Base-by-base conservation (phyloP, 75 land plant genomes). In the Sequoiadendron giganteum region DNA sequence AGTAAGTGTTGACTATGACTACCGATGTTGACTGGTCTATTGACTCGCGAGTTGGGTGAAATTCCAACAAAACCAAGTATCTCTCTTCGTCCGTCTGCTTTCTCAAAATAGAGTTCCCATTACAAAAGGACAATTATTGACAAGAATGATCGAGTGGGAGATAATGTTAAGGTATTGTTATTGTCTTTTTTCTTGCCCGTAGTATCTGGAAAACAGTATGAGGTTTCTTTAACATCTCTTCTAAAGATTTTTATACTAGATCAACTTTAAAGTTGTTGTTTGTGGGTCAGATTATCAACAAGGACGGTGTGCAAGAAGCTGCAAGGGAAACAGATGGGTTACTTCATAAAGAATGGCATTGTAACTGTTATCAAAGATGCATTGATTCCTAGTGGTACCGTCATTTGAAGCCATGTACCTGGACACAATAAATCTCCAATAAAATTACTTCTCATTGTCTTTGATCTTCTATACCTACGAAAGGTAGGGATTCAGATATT, bases 261-360 rank as follows among this genome's bases (percentile, higher is more conserved):
- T 25, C 28, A 25, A 82, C 48, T 82, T 11, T 82, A 28, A 42
- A 28, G 45, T n/a, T 47, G 28, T 3, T 82, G 84, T 36, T 88
- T 83, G 76, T 68, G 72, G 18, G 83, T 30, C 93, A 98, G 99
- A 98, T 98, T 80, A 90, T 98, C 73, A 98, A 98, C 89, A 88
- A 89, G 84, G 99, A 97, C 77, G 91, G 93, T 86, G 99, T 98
- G 91, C 99, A 96, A 92, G 99, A 98, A 90, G 99, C 99, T 25
- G 99, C 99, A 47, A 93, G 99, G 88, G 99, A 98, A 90, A 97
- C 98, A 13, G 99, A 98, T 87, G n/a, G 99, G 99, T 18, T 98
- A 94, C 90, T 98, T 98, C 93, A 98, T 98, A 88, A 98, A 98
- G 94, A 96, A 96, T 75, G 99, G 99, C 58, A 98, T 98, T 79